Evolutionary conservation across 805 yeast genomes (phyloP), one percentile per base, ranked within the genome.

Genomic region (Komagataella kurtzmanii): DNA sequence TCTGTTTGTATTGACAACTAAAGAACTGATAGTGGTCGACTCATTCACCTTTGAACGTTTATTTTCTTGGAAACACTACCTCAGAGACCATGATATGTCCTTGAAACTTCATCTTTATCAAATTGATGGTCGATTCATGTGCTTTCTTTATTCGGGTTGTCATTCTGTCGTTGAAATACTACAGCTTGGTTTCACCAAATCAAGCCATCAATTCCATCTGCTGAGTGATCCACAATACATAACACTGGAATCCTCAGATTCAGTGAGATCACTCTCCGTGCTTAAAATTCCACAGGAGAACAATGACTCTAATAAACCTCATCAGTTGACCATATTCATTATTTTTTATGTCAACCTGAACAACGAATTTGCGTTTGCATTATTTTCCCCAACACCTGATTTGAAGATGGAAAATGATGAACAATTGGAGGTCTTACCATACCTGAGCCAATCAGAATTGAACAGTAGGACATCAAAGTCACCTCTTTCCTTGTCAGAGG

Each of bases 1-100:
- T 53, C 65, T 74, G 3, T 73, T 84, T 45, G 58, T 85, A 5
- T 64, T 88, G 24, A 86, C 95, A 0, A 74, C 88, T 1, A 77
- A 74, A 52, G 90, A 85, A 57, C 50, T 89, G 6, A 73, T 79
- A 0, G 67, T 89, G 72, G 57, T 83, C 2, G 47, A 45, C n/a
- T 21, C 30, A 6, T 3, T 55, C 7, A 63, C 65, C 3, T 59
- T 78, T n/a, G 65, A 65, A 30, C 71, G 85, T 53, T 54, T 77
- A 2, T 58, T 88, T 1, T 76, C 90, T 0, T 85, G 95, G 90
- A 83, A 81, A 54, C 96, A 88, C 63, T 76, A 67, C 54, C 63
- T 85, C 19, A 73, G 74, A 46, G 70, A 75, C 6, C 55, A 61
- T 0, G 95, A 87, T 57, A 73, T 75, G 1, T 72, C 87, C 0